Evolutionary conservation across 1,284 basidiomycete species (phyloP), one percentile per base, ranked within the genome.

Genomic region (Sporisorium sorghi): DNA sequence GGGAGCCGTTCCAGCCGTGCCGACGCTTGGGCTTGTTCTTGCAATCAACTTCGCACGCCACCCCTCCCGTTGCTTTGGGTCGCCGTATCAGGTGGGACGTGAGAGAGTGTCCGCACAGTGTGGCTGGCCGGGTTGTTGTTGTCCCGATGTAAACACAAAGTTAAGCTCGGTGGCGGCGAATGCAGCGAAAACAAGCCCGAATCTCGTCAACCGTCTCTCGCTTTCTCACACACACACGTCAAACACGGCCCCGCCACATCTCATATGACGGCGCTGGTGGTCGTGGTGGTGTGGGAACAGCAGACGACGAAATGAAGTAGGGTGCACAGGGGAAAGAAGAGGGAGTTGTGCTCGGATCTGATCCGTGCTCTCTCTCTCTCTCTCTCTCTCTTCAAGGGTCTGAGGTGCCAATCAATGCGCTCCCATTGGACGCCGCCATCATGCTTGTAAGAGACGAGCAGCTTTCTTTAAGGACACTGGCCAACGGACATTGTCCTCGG

Each of bases 401-500:
- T 32, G 15, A 17, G 19, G n/a, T 2, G 23, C 23, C 42, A 63
- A 63, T 63, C 24, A 56, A 12, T 8, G 43, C 32, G 43, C 49
- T 47, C 33, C 4, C 30, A 57, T 63, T 63, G 44, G 50, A 21
- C 32, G 7, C 17, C 24, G 42, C 19, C n/a, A 10, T 40, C n/a
- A 19, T 40, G 2, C 12, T 23, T 6, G 40, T 3, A 23, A 43
- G 40, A n/a, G n/a, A n/a, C n/a, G n/a, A n/a, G n/a, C n/a, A n/a
- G n/a, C n/a, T n/a, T n/a, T n/a, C n/a, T n/a, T n/a, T n/a, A n/a
- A n/a, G n/a, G n/a, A n/a, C n/a, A n/a, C n/a, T n/a, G n/a, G n/a
- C n/a, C n/a, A 26, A 43, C 66, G 66, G 66, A 69, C 60, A 37
- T 47, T 40, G 56, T 58, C 66, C 66, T 50, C 55, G 66, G 66